Conservation (phyloP, 2,329 filamentous ascomycete species). For the Grosmannia serpens region DNA sequence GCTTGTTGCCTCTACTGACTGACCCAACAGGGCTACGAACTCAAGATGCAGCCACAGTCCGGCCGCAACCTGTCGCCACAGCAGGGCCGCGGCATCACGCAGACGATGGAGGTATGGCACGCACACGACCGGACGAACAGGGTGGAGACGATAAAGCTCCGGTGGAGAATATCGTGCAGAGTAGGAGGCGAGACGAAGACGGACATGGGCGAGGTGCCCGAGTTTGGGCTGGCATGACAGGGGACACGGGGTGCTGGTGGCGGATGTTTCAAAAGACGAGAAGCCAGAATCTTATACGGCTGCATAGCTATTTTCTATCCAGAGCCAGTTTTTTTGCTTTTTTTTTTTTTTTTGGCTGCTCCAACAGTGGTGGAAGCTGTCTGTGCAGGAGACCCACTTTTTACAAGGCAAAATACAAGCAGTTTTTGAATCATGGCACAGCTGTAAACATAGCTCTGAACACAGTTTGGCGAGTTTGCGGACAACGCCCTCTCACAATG, state of each 20-base stretch:
- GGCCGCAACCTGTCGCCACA: constrained; percentile 66
- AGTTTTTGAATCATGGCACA: too few relatives aligned
- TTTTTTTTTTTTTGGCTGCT: too few relatives aligned
- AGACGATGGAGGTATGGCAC: constrained; percentile 64
- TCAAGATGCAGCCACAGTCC: constrained; percentile 76
- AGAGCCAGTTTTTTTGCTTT: neutral
- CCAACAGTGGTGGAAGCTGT: neutral
- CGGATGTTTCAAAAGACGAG: neutral
- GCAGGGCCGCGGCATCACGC: constrained; percentile 63
- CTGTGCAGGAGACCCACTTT: neutral
- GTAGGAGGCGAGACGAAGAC: constrained; percentile 52
- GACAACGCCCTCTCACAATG: too few relatives aligned
- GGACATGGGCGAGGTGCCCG: constrained; percentile 76
- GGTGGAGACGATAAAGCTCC: constrained; percentile 73
- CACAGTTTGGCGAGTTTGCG: too few relatives aligned
- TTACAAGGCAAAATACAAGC: neutral
- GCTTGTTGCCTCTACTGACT: neutral
- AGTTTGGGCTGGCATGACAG: constrained; percentile 57
- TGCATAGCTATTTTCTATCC: neutral
- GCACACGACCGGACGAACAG: constrained; percentile 56
- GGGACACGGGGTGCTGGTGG: neutral
- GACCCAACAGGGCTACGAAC: constrained; percentile 55
- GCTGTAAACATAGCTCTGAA: too few relatives aligned
- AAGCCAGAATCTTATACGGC: neutral
- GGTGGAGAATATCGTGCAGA: constrained; percentile 79